phyloP scores from a whole-genome alignment of 768 basidiomycete genomes.

The Psilocybe cubensis region DNA sequence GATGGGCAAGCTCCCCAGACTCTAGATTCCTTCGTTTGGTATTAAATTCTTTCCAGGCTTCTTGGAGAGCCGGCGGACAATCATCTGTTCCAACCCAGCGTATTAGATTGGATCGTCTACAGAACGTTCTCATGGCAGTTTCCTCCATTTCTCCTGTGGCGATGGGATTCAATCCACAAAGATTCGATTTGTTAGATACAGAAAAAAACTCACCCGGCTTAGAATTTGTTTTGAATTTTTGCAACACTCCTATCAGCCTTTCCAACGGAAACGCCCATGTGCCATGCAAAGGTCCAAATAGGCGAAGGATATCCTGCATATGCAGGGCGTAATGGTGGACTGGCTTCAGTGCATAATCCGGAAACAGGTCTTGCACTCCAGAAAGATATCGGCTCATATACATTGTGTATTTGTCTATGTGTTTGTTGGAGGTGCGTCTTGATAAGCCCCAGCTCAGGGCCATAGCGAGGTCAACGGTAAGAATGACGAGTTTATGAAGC shows the following conservation, averaged over 20 bases:
- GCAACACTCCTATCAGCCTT: neutral
- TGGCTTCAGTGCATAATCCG: slow-evolving; percentile 11
- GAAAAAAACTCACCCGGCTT: too few species aligned
- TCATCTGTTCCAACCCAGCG: too few species aligned
- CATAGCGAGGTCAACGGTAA: slow-evolving; percentile 19
- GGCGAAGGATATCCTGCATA: slow-evolving; percentile 40
- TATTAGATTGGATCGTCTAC: neutral
- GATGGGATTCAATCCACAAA: neutral
- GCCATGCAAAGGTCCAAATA: slow-evolving; percentile 7
- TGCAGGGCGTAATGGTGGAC: slow-evolving; percentile 18
- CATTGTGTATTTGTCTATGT: too few species aligned
- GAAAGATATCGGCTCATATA: too few species aligned
- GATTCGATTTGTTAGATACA: neutral
- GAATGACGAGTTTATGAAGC: slow-evolving; percentile 12
- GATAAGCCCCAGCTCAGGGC: slow-evolving; percentile 16
- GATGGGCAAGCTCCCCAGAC: too few species aligned
- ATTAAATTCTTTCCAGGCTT: too few species aligned
- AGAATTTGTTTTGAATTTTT: neutral
- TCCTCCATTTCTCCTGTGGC: neutral
- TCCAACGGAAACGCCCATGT: neutral
- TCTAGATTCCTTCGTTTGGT: too few species aligned
- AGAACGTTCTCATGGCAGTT: neutral
- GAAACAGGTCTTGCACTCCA: too few species aligned
- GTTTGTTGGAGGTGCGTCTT: too few species aligned
- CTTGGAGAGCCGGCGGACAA: too few species aligned